Percentiles rank a stretch among this genome's conserved stretches.
Evolutionary conservation across 352 stramenopile genomes (phyloP).

Genomic region (Aphanomyces stellatus): DNA sequence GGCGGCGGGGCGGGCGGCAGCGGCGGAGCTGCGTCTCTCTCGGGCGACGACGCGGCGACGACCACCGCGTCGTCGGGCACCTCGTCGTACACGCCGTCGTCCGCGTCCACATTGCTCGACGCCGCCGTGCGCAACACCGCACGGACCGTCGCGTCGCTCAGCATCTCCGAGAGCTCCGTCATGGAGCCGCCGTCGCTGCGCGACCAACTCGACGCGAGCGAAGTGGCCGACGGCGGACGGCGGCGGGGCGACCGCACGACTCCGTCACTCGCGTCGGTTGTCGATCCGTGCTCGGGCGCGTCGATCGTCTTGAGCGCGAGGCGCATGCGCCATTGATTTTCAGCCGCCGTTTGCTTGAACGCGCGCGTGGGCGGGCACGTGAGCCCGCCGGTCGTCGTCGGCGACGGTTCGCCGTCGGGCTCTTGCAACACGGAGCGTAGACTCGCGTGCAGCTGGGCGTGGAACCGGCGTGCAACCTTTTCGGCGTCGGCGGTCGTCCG

Average conservation of each 20-base stretch:
- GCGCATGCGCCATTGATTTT: slow-evolving; percentile 72
- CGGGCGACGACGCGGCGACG: neutral
- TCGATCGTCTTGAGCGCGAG: slow-evolving; percentile 42
- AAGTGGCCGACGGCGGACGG: neutral
- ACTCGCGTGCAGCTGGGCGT: neutral
- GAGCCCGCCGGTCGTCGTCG: neutral
- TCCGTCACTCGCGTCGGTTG: neutral
- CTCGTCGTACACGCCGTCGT: slow-evolving; percentile 24
- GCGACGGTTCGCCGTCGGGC: neutral
- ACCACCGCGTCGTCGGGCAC: neutral
- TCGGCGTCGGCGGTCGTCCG: neutral
- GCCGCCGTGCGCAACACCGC: slow-evolving; percentile 12
- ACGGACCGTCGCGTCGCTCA: slow-evolving; percentile 9
- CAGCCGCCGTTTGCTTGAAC: slow-evolving; percentile 54
- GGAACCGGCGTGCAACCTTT: neutral
- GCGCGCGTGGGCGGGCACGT: slow-evolving; percentile 4
- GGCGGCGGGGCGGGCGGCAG: slow-evolving; percentile 4
- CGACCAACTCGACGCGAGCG: slow-evolving; percentile 35
- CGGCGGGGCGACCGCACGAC: too few relatives aligned
- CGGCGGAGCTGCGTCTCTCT: slow-evolving; percentile 12
- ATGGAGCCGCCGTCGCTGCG: slow-evolving; percentile 56
- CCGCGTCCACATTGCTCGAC: slow-evolving; percentile 12
- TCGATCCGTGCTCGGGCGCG: neutral
- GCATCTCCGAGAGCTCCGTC: slow-evolving; percentile 27
- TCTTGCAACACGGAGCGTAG: slow-evolving; percentile 1